Base-by-base conservation (phyloP, 805 yeast genomes). In the Cyberlindnera samutprakarnensis region DNA sequence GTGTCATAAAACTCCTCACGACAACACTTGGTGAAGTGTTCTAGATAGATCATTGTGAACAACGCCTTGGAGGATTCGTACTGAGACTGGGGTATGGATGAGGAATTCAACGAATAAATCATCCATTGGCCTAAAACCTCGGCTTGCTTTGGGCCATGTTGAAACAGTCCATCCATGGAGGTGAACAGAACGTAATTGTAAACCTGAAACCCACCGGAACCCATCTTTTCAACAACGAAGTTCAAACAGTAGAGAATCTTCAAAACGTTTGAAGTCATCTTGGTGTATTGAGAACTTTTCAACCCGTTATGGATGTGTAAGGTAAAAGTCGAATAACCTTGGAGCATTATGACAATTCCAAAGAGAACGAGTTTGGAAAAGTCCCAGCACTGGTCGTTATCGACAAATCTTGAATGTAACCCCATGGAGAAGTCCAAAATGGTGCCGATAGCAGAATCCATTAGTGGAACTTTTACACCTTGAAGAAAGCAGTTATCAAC, bases 201-300 rank as follows among this genome's bases (percentile, higher is more conserved):
- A 10, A 72, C 64, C 35, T 73, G 75, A 46, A 76, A 76, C 4
- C 82, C 82, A 5, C 81, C 82, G 16, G 70, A 68, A 0, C 84
- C 84, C 7, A 76, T 66, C 15, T 68, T 57, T 18, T 68, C 63
- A 17, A 75, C 45, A 7, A 76, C 56, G 39, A 67, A 73, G 39
- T 70, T 63, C 31, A 66, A 28, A 38, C 66, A 52, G 45, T 61
- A 72, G 10, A 75, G 52, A 6, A 57, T 47, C 27, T 60, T 60
- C 21, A 72, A 45, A 1, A 70, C 51, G 25, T 57, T 45, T 17
- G 55, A 41, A 23, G 59, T 38, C 9, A 52, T 41, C 2, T 33
- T 36, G 5, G 45, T 40, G n/a, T 42, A 39, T 12, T 45, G 39
- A 2, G 32, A 23, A 1, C 41, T 23, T 10, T 35, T 34, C 4